Evolutionary conservation across 208 protist species (phyloP), one percentile per base, ranked within the genome.

Genomic region (Wallacemonas collosoma): DNA sequence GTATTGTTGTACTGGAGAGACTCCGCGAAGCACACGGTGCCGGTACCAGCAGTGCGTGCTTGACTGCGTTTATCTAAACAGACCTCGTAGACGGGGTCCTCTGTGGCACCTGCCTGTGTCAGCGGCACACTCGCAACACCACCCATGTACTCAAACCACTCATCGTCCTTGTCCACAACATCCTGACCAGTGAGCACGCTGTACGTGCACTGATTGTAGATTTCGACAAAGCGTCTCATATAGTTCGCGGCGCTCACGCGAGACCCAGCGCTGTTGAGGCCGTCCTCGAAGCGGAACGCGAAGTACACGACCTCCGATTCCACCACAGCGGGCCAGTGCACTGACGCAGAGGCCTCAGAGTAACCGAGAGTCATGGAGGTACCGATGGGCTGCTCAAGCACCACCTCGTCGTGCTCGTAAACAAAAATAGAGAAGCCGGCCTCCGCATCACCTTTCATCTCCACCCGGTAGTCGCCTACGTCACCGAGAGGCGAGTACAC

Each of bases 171-270:
- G 67, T 87, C 76, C 3, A 81, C 60, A 51, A 76, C 66, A 4
- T 77, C 71, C 41, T 77, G 62, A 9, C 71, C 75, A 3, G 76
- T 87, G 57, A 86, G 58, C 17, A 83, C 63, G 45, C 75, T 78
- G 73, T 92, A 92, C 17, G 73, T 81, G 71, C 87, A 92, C 38
- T 77, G 73, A 69, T 92, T 92, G 79, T 82, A 92, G 38, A 88
- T 55, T 36, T 82, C 69, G 1, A 89, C 76, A 71, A 88, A 89
- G 38, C 58, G 44, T 9, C 66, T 64, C 57, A 79, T 73, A 39
- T 68, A 1, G 50, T 50, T 11, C 9, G 54, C 39, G 12, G 71
- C 43, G 14, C 15, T 6, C 11, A 65, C 60, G 14, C 41, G 7
- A 2, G 71, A 72, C 40, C 61, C 38, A 15, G 45, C 74, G 17